Conservation (phyloP, 2,329 filamentous ascomycete genomes). For the Colletotrichum sp. region DNA sequence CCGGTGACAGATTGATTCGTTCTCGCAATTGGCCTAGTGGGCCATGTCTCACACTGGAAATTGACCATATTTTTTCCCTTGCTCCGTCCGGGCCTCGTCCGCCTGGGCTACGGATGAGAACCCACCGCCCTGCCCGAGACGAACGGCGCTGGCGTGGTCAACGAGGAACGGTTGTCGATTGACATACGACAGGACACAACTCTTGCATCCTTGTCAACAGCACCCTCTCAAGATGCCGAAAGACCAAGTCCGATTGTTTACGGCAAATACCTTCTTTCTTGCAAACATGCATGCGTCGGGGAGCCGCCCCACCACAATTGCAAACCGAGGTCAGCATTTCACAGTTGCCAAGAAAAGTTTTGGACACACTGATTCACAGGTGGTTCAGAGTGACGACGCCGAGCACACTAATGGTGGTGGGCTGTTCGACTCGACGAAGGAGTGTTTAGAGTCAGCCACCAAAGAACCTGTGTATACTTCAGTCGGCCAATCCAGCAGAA, state of each 20-base stretch:
- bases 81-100: neutral
- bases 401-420: neutral
- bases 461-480: neutral
- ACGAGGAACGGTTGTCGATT: neutral
- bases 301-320: neutral
- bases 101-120: neutral
- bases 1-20: neutral
- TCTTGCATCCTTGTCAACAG: neutral
- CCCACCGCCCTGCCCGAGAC: neutral
- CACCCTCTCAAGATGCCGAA: neutral
- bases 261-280: neutral
- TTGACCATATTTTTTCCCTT: neutral
- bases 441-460: neutral
- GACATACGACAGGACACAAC: neutral
- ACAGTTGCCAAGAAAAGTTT: neutral
- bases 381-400: neutral
- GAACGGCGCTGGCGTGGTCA: neutral
- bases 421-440: neutral
- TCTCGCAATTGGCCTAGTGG: neutral
- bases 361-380: neutral
- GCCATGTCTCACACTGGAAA: neutral
- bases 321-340: neutral
- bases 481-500: neutral
- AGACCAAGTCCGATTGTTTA: neutral
- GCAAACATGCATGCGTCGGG: neutral